Percentiles rank a stretch among this genome's conserved stretches.
These are phyloP conservation scores for Talaromyces ruber DNA, from an alignment of 495 filamentous ascomycete species.

Conservation along the genomic window DNA sequence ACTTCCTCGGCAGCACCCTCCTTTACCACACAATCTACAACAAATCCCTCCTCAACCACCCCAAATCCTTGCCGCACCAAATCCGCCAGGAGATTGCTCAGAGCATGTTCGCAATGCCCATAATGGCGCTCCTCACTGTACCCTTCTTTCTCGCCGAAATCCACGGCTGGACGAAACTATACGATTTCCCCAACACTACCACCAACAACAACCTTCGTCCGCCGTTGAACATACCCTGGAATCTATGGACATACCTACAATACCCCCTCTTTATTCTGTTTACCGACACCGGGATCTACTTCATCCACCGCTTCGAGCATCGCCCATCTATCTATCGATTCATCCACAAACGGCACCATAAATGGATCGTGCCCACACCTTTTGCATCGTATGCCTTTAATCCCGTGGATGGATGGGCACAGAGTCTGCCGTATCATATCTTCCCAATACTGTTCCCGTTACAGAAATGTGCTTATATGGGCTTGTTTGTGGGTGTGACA, in stretches of 20 bases:
- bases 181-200: conserved; percentile 32
- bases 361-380: conserved; percentile 82
- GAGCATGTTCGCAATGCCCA: conserved; percentile 48
- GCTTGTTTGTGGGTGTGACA: conserved; percentile 66
- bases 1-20: conserved; percentile 61
- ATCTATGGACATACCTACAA: conserved; percentile 53
- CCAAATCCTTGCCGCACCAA: conserved; percentile 74
- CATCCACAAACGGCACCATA: conserved; percentile 78
- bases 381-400: conserved; percentile 70
- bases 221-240: conserved; percentile 30
- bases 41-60: conserved; percentile 60
- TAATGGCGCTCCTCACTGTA: conserved; percentile 58
- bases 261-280: conserved; percentile 69
- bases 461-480: conserved; percentile 64
- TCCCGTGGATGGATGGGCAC: conserved; percentile 63
- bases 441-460: conserved; percentile 72
- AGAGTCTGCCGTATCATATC: conserved; percentile 66
- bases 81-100: conserved; percentile 62
- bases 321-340: conserved; percentile 58
- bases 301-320: conserved; percentile 67
- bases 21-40: conserved; percentile 73
- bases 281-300: conserved; percentile 70
- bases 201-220: conserved; percentile 28
- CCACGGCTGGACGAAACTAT: conserved; percentile 60
- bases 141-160: conserved; percentile 60